Evolutionary conservation across 768 basidiomycete genomes (phyloP), one percentile per base, ranked within the genome.

Genomic region (Pleurotus tuber-regium): DNA sequence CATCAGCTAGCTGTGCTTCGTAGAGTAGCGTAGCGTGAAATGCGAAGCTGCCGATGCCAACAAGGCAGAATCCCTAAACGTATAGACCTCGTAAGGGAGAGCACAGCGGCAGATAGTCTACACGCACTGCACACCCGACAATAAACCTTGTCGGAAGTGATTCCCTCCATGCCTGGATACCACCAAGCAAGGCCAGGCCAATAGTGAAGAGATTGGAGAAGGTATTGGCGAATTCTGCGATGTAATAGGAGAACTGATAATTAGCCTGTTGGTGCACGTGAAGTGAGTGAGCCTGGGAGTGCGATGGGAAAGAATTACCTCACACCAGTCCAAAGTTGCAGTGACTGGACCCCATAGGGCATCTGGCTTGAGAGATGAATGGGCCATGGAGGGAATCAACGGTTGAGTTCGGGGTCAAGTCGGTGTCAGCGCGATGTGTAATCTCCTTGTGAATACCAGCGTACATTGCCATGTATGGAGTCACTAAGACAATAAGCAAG

Each of bases 1-100:
- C 89, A 59, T 92, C 89, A 29, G 86, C 84, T 48, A 89, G 78
- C 60, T 92, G 89, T 8, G 88, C 87, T 56, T 83, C 77, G 64
- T 82, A 92, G 31, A 79, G 71, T 25, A 92, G 71, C 1, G 86
- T 89, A 9, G 86, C 85, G 57, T 92, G 89, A 63, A 92, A 92
- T 41, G 83, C 78, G 59, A 85, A 82, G 61, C 86, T 88, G 16
- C 89, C 89, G 10, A 88, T 54, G n/a, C 87, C 89, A 38, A 91
- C 80, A 16, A 88, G 66, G 14, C 72, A 80, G 52, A 89, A 73
- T 3, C 85, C 86, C 85, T 88, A 48, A 25, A 52, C n/a, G 31
- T 28, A 31, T 31, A 42, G 29, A 25, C 47, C 30, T 39, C 11
- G 18, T 36, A 39, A 48, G 36, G 49, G 28, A 24, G 19, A 40